A percentile compares a stretch with the other conserved stretches of the same genome.
Conservation (phyloP, 345 rosid genomes). For the Physaria fendleri region DNA sequence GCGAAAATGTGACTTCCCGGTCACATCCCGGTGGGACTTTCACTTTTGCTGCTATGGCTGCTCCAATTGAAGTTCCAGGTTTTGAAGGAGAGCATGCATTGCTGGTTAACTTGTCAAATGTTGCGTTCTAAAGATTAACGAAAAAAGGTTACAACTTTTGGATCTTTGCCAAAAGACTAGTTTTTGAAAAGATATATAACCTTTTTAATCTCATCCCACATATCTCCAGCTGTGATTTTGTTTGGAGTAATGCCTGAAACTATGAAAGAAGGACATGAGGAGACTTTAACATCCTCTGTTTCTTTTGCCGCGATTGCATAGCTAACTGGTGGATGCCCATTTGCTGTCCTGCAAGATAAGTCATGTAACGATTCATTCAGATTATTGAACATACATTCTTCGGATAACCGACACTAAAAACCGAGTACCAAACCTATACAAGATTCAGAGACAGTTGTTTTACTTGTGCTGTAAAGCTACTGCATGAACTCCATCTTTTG, state of each 20-base stretch:
- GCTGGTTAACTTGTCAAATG: slow-evolving; percentile 55
- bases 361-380: neutral
- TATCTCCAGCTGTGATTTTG: slow-evolving; percentile 63
- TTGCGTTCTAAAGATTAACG: slow-evolving; percentile 52
- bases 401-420: neutral
- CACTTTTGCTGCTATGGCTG: slow-evolving; percentile 79
- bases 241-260: slow-evolving; percentile 44
- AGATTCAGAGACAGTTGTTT: slow-evolving; percentile 16
- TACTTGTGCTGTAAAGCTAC: slow-evolving; percentile 81
- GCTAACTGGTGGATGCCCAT: slow-evolving; percentile 50
- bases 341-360: slow-evolving; percentile 58
- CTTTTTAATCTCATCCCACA: slow-evolving; percentile 92
- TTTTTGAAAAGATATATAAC: slow-evolving; percentile 21
- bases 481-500: slow-evolving; percentile 61
- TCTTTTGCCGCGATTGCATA: slow-evolving; percentile 65
- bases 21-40: slow-evolving; percentile 59
- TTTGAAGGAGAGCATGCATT: slow-evolving; percentile 47
- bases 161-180: neutral
- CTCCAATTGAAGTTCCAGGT: slow-evolving; percentile 87
- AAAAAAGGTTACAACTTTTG: neutral
- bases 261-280: slow-evolving; percentile 65
- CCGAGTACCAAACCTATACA: neutral
- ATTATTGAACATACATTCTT: neutral
- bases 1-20: slow-evolving; percentile 65
- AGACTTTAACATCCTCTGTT: slow-evolving; percentile 56